A percentile compares a stretch with the other conserved stretches of the same genome.
phyloP scores from a whole-genome alignment of 176 grass and related monocot species.

The Elaeis guineensis region DNA sequence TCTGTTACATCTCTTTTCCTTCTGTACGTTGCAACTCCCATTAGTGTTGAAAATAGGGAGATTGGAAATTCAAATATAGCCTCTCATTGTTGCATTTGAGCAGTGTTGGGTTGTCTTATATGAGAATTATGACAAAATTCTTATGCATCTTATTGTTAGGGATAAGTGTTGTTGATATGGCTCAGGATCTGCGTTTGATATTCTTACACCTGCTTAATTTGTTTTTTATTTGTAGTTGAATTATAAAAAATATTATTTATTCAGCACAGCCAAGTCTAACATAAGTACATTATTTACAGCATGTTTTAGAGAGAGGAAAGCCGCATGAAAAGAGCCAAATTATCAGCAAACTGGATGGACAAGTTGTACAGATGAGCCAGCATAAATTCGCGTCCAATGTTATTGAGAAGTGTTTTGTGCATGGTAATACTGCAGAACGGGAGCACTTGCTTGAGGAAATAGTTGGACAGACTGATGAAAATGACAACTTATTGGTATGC shows the following conservation, averaged over 20 bases:
- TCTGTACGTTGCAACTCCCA: too few relatives aligned
- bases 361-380: conserved; percentile 91
- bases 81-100: too few relatives aligned
- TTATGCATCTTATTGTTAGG: too few relatives aligned
- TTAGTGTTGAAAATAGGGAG: too few relatives aligned
- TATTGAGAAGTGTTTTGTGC: conserved; percentile 86
- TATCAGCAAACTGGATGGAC: conserved; percentile 70
- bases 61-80: too few relatives aligned
- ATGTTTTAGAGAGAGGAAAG: conserved; percentile 84
- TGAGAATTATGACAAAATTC: too few relatives aligned
- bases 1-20: too few relatives aligned
- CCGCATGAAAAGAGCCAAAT: conserved; percentile 62
- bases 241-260: not conserved
- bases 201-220: too few relatives aligned
- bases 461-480: conserved; percentile 79
- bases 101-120: too few relatives aligned
- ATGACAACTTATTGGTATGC: conserved; percentile 77
- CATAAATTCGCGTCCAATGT: conserved; percentile 96
- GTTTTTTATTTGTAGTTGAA: too few relatives aligned
- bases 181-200: too few relatives aligned
- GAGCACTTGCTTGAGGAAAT: conserved; percentile 72
- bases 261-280: not conserved
- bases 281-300: conserved; percentile 34
- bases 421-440: conserved; percentile 52
- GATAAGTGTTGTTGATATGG: too few relatives aligned